Percentiles rank a stretch among this genome's conserved stretches.
Evolutionary conservation across 441 rosid genomes (phyloP).

Genomic region (California macrophylla): DNA sequence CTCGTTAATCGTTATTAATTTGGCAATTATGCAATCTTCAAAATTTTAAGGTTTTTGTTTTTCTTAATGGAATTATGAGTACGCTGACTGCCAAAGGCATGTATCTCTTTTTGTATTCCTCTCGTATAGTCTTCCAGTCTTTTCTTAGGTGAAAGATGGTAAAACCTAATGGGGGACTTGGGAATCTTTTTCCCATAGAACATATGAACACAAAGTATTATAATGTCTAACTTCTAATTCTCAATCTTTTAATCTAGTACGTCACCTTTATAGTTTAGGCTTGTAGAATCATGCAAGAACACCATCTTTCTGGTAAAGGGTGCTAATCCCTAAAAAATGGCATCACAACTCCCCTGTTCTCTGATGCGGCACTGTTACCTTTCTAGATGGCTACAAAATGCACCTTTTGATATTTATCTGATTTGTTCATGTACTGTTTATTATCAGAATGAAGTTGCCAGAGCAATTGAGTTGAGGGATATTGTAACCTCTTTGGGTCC

Average conservation of each 20-base stretch:
- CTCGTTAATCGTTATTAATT: not conserved
- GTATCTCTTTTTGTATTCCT: not conserved
- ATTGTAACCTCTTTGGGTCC: constrained; percentile 96
- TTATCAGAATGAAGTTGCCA: constrained; percentile 81
- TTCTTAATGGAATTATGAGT: not conserved
- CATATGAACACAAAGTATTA: not conserved
- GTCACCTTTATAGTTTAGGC: not conserved
- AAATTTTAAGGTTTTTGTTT: not conserved
- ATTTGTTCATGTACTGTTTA: constrained; percentile 7
- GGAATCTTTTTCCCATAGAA: not conserved
- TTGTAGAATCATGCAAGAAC: not conserved
- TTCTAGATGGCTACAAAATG: not conserved
- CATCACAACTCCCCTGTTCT: not conserved
- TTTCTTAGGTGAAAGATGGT: not conserved
- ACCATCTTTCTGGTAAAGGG: not conserved
- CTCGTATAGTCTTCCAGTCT: not conserved
- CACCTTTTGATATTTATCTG: constrained; percentile 12
- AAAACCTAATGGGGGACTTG: not conserved
- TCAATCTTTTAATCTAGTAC: not conserved
- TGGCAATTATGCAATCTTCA: not conserved
- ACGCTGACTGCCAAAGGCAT: not conserved
- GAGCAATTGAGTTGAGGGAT: constrained; percentile 93
- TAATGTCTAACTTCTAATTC: not conserved
- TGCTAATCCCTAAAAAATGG: not conserved
- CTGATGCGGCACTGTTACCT: not conserved